Evolutionary conservation across 1,139 yeast species (phyloP).

Genomic region (Pneumocystis canis): DNA sequence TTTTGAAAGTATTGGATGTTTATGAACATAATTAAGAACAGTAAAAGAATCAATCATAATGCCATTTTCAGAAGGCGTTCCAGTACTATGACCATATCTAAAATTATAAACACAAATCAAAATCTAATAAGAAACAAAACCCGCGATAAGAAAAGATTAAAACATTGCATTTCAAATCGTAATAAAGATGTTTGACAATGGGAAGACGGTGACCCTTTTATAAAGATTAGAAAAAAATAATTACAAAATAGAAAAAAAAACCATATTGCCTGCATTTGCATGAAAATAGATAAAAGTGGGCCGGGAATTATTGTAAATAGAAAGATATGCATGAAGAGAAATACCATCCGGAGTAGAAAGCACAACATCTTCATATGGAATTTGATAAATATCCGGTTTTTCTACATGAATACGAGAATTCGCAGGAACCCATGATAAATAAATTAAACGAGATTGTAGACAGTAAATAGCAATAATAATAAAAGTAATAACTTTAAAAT

Average conservation of each 20-base stretch:
- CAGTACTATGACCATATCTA: slow-evolving; percentile 65
- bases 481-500: not conserved
- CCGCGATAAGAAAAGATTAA: slow-evolving; percentile 15
- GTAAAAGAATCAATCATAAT: slow-evolving; percentile 70
- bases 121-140: not conserved
- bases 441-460: slow-evolving; percentile 51
- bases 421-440: slow-evolving; percentile 69
- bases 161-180: slow-evolving; percentile 57
- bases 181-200: slow-evolving; percentile 55
- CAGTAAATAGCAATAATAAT: slow-evolving; percentile 12
- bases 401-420: slow-evolving; percentile 58
- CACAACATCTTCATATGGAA: slow-evolving; percentile 51
- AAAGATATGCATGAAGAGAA: slow-evolving; percentile 26
- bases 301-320: slow-evolving; percentile 8
- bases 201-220: slow-evolving; percentile 66
- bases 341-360: slow-evolving; percentile 58
- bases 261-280: slow-evolving; percentile 91
- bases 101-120: not conserved
- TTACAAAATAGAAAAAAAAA: not conserved
- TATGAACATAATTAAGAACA: slow-evolving; percentile 43
- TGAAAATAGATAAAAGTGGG: slow-evolving; percentile 63
- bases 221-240: not conserved
- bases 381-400: slow-evolving; percentile 56
- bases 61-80: slow-evolving; percentile 63
- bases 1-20: slow-evolving; percentile 37